Conservation (phyloP, 2,329 filamentous ascomycete genomes). For the Tolypocladium ovalisporum region DNA sequence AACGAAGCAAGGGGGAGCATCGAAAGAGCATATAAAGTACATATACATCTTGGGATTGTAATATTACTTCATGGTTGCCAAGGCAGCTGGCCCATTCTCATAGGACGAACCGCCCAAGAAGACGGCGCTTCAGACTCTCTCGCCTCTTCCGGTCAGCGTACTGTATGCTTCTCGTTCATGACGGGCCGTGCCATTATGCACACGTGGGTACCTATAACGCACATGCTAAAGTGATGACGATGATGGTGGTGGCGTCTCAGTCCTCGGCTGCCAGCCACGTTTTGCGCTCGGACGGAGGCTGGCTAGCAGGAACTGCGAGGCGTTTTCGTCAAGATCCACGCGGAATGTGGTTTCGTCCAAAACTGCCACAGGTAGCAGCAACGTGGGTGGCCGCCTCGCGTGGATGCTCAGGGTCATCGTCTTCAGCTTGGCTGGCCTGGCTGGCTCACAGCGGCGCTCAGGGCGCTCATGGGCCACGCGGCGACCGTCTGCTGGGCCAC, state of each 20-base stretch:
- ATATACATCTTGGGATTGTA: too few species aligned
- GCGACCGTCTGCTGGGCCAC: not conserved
- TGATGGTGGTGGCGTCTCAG: not conserved
- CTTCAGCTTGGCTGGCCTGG: not conserved
- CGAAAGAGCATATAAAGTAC: not conserved
- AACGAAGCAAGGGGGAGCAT: not conserved
- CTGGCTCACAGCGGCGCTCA: too few species aligned
- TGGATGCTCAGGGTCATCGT: too few species aligned
- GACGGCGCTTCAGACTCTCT: not conserved
- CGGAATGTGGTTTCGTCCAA: not conserved
- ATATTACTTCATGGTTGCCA: not conserved
- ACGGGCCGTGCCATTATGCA: not conserved
- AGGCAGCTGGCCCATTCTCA: not conserved
- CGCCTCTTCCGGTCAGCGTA: not conserved
- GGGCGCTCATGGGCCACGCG: not conserved
- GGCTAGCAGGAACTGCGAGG: not conserved
- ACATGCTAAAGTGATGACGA: not conserved
- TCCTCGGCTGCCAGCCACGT: not conserved
- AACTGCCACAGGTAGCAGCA: not conserved
- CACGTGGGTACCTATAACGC: not conserved
- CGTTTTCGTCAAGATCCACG: not conserved
- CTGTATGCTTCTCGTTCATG: not conserved
- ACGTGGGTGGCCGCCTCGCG: not conserved
- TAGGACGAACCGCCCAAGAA: not conserved
- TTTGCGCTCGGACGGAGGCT: not conserved